Percentiles rank a stretch among this genome's conserved stretches.
Conservation (phyloP, 2,329 filamentous ascomycete species). For the Trichoderma oligosporum region DNA sequence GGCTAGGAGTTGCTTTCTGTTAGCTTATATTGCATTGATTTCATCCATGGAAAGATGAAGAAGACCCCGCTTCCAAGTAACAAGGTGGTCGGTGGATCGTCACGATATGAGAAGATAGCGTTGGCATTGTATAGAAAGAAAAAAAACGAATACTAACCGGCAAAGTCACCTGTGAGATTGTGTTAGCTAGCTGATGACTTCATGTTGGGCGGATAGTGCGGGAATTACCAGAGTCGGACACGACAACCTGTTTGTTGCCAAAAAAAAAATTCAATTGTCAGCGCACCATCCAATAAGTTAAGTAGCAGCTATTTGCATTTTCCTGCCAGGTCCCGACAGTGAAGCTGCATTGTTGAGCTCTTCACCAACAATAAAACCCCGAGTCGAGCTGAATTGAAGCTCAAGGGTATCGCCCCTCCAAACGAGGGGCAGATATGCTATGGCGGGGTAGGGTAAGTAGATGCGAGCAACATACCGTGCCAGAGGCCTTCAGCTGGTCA, state of each 20-base stretch:
- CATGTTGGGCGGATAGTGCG: constrained; percentile 26
- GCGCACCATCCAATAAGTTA: background rate
- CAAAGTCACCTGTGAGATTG: constrained; percentile 62
- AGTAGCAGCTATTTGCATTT: background rate
- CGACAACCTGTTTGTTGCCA: constrained; percentile 69
- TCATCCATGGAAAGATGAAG: background rate
- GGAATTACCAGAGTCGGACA: constrained; percentile 86
- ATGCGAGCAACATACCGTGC: constrained; percentile 69
- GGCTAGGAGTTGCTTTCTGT: constrained; percentile 49
- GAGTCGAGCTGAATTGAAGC: background rate
- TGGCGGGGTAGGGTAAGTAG: constrained; percentile 17
- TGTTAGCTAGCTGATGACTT: constrained; percentile 27
- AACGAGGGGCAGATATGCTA: background rate
- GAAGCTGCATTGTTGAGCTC: background rate
- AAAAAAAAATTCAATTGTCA: constrained; percentile 12
- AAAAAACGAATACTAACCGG: constrained; percentile 57
- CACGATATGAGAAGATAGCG: background rate
- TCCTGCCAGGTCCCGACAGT: background rate
- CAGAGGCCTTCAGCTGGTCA: constrained; percentile 93
- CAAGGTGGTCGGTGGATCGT: background rate
- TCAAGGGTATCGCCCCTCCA: background rate
- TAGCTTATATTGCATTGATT: background rate
- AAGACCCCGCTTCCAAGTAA: background rate
- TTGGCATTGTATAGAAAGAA: background rate
- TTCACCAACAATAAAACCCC: background rate